phyloP scores from a whole-genome alignment of 1,139 yeast species.

The Hansenula anomala region DNA sequence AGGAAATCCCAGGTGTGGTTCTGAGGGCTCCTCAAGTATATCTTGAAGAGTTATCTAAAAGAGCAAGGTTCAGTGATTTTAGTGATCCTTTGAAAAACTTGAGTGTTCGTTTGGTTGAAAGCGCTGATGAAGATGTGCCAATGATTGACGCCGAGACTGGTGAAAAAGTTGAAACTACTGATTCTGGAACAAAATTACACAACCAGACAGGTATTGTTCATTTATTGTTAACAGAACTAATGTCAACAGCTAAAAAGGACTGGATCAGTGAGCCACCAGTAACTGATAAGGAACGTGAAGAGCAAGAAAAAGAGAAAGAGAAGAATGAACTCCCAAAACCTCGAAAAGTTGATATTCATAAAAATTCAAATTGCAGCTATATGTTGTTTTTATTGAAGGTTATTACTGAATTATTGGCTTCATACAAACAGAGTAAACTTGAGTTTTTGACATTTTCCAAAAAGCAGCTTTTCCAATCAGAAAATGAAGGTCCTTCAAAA shows the following conservation, averaged over 20 bases:
- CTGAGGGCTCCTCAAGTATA: conserved; percentile 56
- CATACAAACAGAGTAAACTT: conserved; percentile 76
- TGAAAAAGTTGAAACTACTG: conserved; percentile 7
- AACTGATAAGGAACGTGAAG: conserved; percentile 20
- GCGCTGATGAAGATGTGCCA: conserved; percentile 29
- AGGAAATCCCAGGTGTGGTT: conserved; percentile 51
- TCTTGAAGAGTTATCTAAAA: conserved; percentile 46
- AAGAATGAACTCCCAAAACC: conserved; percentile 26
- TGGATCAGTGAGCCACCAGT: conserved; percentile 38
- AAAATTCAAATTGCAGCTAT: conserved; percentile 52
- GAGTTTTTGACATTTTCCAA: conserved; percentile 79
- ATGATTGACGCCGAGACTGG: conserved; percentile 29
- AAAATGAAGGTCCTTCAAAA: conserved; percentile 33
- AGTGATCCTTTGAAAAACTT: conserved; percentile 31
- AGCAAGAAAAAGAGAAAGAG: conserved; percentile 21
- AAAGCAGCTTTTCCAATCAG: conserved; percentile 33
- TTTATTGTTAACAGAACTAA: conserved; percentile 56
- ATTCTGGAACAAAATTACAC: conserved; percentile 14
- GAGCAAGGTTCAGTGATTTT: conserved; percentile 44
- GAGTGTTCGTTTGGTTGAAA: conserved; percentile 23
- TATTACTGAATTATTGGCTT: conserved; percentile 66
- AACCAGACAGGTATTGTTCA: conserved; percentile 58
- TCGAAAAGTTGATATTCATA: conserved; percentile 29
- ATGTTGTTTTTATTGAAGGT: conserved; percentile 65
- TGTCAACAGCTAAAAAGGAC: conserved; percentile 48